Evolutionary conservation across 2,329 filamentous ascomycete genomes (phyloP).

Genomic region (Monosporascus ibericus): DNA sequence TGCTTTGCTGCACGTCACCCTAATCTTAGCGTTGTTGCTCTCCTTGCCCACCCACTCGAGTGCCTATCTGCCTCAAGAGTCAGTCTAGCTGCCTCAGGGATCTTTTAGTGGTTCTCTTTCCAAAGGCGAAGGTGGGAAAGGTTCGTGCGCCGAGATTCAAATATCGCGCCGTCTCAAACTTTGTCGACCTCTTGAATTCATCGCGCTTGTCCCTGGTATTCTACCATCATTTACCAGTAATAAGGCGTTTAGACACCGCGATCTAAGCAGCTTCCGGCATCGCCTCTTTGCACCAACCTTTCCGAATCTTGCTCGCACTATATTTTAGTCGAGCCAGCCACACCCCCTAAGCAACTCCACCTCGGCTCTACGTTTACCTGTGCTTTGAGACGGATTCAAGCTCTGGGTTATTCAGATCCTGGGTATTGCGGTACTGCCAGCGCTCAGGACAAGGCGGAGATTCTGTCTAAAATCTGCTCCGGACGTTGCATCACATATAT

Average conservation of each 20-base stretch:
- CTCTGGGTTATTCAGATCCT: not conserved
- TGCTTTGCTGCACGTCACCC: not conserved
- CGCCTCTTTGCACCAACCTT: conserved; percentile 15
- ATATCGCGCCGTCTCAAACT: conserved; percentile 19
- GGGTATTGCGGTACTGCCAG: not conserved
- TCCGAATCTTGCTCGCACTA: conserved; percentile 18
- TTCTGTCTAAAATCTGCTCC: not conserved
- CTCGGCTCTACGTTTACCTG: not conserved
- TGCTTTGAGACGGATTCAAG: not conserved
- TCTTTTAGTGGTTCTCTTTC: conserved; percentile 17
- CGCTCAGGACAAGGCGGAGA: not conserved
- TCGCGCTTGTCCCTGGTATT: conserved; percentile 21
- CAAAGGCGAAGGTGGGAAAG: not conserved
- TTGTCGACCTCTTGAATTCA: conserved; percentile 6
- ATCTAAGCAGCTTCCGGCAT: conserved; percentile 23
- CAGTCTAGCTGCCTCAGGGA: conserved; percentile 19
- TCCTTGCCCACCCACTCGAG: not conserved
- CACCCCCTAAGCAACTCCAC: not conserved
- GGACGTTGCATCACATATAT: no score
- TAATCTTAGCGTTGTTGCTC: not conserved
- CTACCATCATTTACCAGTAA: conserved; percentile 4
- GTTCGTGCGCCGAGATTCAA: conserved; percentile 18
- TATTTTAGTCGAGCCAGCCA: conserved; percentile 17
- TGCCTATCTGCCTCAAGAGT: conserved; percentile 13
- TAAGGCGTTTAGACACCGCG: conserved; percentile 17